Base-by-base conservation (phyloP, 352 stramenopile genomes). In the Phytophthora ohioensis region DNA sequence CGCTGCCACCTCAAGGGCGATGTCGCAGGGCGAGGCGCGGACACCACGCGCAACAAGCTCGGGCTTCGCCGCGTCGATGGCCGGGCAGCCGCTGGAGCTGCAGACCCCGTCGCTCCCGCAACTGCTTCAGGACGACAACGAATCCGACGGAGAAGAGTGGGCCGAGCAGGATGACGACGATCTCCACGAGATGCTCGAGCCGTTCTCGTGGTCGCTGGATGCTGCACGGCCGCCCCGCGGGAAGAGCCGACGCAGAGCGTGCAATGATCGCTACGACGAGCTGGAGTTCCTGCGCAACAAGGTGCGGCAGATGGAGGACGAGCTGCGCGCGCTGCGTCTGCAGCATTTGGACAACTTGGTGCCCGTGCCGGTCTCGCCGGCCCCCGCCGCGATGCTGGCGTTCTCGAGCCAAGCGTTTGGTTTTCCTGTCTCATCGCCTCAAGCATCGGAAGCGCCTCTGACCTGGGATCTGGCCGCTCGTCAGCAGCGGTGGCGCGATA, bases 261-360 rank as follows among this genome's bases (percentile, higher is more conserved):
- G 70, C 6, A 70, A 80, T 38, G 70, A 79, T 39, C 73, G 63
- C 35, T 45, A 57, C 42, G 39, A 76, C 38, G 76, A 84, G 60
- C 48, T 84, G n/a, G 64, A 73, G 27, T 69, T 80, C 30, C 34
- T 84, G 60, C 73, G 73, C 49, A 58, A 56, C 32, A 76, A 75
- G 52, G 68, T 84, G 31, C 57, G 57, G 35, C 71, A 79, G 45
- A 73, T 84, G 57, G 77, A 84, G 43, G 54, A 69, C 48, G 62
- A 81, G 52, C 59, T 80, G 17, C 42, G 45, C 4, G 27, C 36
- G 2, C 42, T 84, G 17, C 57, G 65, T 3, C 17, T 45, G 30
- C 66, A 73, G 31, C 67, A 74, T 42, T 13, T 66, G 31, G 39
- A 67, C 17, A 69, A 32, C 5, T 35, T 66, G 34, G 48, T 57